phyloP scores from a whole-genome alignment of 805 yeast species.

The Yarrowia alimentaria region DNA sequence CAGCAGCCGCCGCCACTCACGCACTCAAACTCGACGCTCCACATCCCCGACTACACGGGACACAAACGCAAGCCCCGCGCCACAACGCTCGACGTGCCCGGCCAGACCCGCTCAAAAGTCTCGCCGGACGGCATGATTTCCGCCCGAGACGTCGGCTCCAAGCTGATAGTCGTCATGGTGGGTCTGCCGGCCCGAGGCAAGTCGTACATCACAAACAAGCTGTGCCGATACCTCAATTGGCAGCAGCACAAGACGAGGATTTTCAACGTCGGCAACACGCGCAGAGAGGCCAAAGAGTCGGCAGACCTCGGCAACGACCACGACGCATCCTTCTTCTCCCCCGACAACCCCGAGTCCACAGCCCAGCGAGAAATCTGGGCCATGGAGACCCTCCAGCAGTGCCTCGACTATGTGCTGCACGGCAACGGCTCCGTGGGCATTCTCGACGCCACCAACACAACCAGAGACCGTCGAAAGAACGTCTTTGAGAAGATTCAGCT shows the following conservation, averaged over 20 bases:
- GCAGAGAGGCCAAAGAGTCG: constrained; percentile 59
- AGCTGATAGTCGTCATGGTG: constrained; percentile 92
- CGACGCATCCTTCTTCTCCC: constrained; percentile 81
- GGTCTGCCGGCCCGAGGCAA: constrained; percentile 95
- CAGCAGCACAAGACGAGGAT: constrained; percentile 85
- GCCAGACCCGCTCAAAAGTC: constrained; percentile 75
- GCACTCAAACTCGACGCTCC: constrained; percentile 17
- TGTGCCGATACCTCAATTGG: constrained; percentile 90
- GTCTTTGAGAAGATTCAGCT: constrained; percentile 49
- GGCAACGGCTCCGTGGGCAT: constrained; percentile 92
- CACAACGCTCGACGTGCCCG: constrained; percentile 88
- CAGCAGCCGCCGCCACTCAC: neutral
- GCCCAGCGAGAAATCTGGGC: constrained; percentile 91
- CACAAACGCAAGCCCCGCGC: constrained; percentile 45
- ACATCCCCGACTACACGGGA: constrained; percentile 7
- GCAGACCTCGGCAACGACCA: too few species aligned
- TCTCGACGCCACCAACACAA: constrained; percentile 89
- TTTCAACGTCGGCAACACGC: constrained; percentile 93
- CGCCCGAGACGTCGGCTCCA: constrained; percentile 66
- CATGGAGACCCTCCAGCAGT: constrained; percentile 76
- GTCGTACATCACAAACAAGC: constrained; percentile 86
- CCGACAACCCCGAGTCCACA: constrained; percentile 64
- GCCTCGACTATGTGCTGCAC: constrained; percentile 73
- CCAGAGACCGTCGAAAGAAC: constrained; percentile 64
- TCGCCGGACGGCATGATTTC: constrained; percentile 61